Conservation (phyloP, 169 alveolate species). For the Plasmodium gonderi region DNA sequence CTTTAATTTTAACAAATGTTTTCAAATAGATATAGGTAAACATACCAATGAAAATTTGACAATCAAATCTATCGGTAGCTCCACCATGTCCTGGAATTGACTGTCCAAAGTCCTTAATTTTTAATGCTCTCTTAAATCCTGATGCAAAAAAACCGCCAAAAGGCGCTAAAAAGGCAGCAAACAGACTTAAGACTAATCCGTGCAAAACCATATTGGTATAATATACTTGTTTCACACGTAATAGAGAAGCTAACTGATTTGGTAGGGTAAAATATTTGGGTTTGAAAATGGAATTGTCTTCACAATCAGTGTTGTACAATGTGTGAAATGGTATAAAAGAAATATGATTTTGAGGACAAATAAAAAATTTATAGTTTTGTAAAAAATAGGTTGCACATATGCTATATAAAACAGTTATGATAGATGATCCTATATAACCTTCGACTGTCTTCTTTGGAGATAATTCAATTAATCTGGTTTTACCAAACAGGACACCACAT, state of each 20-base stretch:
- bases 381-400: constrained; percentile 79
- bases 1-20: constrained; percentile 71
- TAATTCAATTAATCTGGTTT: constrained; percentile 91
- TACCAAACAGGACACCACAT: constrained; percentile 96
- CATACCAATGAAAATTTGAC: constrained; percentile 94
- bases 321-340: constrained; percentile 90
- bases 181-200: constrained; percentile 93
- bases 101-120: constrained; percentile 98
- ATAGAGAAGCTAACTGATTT: constrained; percentile 23
- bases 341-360: constrained; percentile 92
- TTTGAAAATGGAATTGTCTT: constrained; percentile 75
- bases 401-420: constrained; percentile 87
- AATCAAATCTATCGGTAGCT: constrained; percentile 98
- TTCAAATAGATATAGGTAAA: constrained; percentile 89
- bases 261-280: constrained; percentile 66
- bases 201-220: constrained; percentile 89
- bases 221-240: constrained; percentile 26
- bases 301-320: constrained; percentile 74
- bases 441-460: constrained; percentile 99
- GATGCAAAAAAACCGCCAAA: constrained; percentile 99
- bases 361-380: constrained; percentile 81
- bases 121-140: constrained; percentile 98
- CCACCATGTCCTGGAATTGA: constrained; percentile 99
- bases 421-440: constrained; percentile 96
- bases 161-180: constrained; percentile 98